Evolutionary conservation across 2,329 filamentous ascomycete species (phyloP), one percentile per base, ranked within the genome.

Genomic region (Aspergillus fumigatiaffinis): DNA sequence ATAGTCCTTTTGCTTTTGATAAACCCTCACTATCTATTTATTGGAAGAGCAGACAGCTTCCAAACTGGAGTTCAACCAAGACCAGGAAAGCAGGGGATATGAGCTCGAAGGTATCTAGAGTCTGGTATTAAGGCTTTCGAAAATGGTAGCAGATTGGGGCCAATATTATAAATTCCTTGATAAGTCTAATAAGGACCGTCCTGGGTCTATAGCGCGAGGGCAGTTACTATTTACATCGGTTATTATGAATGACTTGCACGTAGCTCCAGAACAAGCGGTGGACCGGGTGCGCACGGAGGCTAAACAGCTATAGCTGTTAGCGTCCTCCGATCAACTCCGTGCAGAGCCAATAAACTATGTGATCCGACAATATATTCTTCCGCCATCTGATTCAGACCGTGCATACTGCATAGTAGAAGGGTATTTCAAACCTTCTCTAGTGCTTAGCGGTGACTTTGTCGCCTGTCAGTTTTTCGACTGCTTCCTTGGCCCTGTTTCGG

Each of bases 371-470:
- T 47, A 47, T 25, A 25, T 25, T 47, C 44, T 26, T 14, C 48
- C 29, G 48, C 29, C 28, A 14, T 26, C 17, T 32, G n/a, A 50
- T 50, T n/a, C 48, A 50, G 26, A 47, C 48, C 25, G 29, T 35
- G 20, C 41, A 44, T 20, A 20, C 20, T 63, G 61, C 66, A 69
- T 66, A 62, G 64, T 51, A 67, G 68, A 71, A 71, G 68, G 70
- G 71, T 73, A 68, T 74, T 63, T 71, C 72, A 75, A 72, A 71
- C 70, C 66, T 68, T 69, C 67, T 76, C 73, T 83, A 87, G 76
- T 87, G 85, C 79, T 87, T 87, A 46, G 84, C 84, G 60, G 84
- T 86, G 67, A 87, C 84, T 58, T 74, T 68, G 38, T 87, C 85
- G 66, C 85, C 85, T 42, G 84, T 87, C 67, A 85, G 73, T 76